Percentiles rank a stretch among this genome's conserved stretches.
Evolutionary conservation across 2,329 filamentous ascomycete genomes (phyloP).

Genomic region (Hymenoscyphus linearis): DNA sequence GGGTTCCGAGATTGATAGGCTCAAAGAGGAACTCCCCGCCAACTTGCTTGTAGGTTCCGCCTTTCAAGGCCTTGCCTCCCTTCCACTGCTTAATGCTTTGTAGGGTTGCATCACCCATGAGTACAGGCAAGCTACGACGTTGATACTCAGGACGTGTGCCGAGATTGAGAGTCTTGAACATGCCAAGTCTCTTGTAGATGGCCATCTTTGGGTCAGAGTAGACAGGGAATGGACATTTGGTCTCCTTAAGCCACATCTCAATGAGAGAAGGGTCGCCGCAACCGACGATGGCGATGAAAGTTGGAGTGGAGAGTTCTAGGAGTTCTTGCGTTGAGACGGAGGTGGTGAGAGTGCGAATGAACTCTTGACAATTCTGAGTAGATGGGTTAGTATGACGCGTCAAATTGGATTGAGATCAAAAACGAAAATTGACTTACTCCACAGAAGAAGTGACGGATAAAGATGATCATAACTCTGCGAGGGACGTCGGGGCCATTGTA

Average conservation of each 20-base stretch:
- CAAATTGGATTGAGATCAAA: background rate
- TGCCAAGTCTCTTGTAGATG: conserved; percentile 46
- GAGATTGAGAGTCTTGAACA: conserved; percentile 44
- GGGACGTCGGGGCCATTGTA: conserved; percentile 32
- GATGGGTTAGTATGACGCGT: background rate
- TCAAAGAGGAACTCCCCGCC: conserved; percentile 38
- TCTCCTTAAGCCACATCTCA: conserved; percentile 43
- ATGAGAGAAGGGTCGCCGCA: conserved; percentile 52
- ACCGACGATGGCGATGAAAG: conserved; percentile 47
- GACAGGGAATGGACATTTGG: conserved; percentile 47
- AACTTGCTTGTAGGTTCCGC: conserved; percentile 48
- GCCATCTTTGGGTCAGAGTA: conserved; percentile 55
- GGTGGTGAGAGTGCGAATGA: conserved; percentile 27
- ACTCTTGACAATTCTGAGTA: conserved; percentile 34
- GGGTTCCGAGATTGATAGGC: conserved; percentile 25
- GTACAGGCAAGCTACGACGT: conserved; percentile 36
- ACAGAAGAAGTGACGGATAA: conserved; percentile 36
- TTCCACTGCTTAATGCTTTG: conserved; percentile 40
- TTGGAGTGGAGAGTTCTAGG: conserved; percentile 29
- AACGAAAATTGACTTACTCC: conserved; percentile 25
- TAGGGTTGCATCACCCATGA: conserved; percentile 35
- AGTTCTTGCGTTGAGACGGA: conserved; percentile 29
- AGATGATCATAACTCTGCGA: conserved; percentile 32
- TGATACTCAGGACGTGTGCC: conserved; percentile 47
- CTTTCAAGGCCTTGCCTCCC: conserved; percentile 40